These are phyloP conservation scores for Madurella fahalii DNA, from an alignment of 2,329 filamentous ascomycete genomes.

Conservation along the genomic window DNA sequence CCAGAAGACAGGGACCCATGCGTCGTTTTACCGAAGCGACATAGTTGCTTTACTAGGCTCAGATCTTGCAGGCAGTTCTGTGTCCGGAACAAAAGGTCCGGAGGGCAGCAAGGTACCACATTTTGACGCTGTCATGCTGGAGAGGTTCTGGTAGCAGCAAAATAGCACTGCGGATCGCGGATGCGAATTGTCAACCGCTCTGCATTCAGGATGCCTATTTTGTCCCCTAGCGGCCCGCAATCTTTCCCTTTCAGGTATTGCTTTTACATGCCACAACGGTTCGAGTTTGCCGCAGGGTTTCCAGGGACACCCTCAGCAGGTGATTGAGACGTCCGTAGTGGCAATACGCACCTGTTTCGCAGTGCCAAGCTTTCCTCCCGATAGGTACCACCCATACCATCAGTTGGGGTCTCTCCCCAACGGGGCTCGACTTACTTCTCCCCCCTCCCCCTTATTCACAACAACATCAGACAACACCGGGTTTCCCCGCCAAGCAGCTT, in stretches of 20 bases:
- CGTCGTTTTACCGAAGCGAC: too few relatives aligned
- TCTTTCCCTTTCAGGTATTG: slow-evolving; percentile 16
- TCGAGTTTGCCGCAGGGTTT: slow-evolving; percentile 17
- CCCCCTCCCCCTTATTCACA: neutral
- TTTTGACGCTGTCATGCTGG: slow-evolving; percentile 6
- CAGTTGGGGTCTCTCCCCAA: neutral
- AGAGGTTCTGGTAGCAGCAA: slow-evolving; percentile 13
- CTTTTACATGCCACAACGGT: slow-evolving; percentile 17
- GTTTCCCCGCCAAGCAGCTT: neutral
- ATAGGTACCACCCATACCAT: slow-evolving; percentile 1
- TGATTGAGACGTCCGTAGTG: neutral
- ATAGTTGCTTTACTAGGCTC: too few relatives aligned
- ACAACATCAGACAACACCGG: neutral
- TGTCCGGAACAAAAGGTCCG: slow-evolving; percentile 17
- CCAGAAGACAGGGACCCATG: too few relatives aligned
- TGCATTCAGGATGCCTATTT: slow-evolving; percentile 8
- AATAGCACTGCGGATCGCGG: slow-evolving; percentile 10
- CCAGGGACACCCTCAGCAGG: neutral
- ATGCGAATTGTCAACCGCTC: slow-evolving; percentile 16
- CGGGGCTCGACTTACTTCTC: neutral
- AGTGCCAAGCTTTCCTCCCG: slow-evolving; percentile 5
- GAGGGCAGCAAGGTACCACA: neutral
- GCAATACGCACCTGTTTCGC: slow-evolving; percentile 9
- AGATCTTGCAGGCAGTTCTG: neutral
- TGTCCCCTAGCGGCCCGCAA: slow-evolving; percentile 8